Evolutionary conservation across 1,284 basidiomycete genomes (phyloP).

Genomic region (Ganoderma resinaceum): DNA sequence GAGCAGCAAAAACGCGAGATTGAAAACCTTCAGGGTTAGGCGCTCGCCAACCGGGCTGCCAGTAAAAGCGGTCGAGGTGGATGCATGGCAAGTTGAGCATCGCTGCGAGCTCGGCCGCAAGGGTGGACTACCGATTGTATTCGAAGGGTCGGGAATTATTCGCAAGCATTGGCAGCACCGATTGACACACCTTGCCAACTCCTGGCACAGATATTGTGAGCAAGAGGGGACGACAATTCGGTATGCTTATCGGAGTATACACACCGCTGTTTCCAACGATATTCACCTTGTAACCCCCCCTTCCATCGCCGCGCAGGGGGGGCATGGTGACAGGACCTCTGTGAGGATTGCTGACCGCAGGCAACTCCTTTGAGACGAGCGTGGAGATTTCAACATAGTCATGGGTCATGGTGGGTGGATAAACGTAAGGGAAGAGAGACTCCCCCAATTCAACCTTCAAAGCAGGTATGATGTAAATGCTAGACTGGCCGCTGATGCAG

Average conservation of each 20-base stretch:
- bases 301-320: constrained; percentile 55
- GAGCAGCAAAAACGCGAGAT: constrained; percentile 26
- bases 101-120: constrained; percentile 50
- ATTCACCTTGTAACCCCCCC: constrained; percentile 55
- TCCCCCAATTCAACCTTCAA: background rate
- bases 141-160: background rate
- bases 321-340: constrained; percentile 4
- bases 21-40: constrained; percentile 31
- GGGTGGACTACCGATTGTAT: constrained; percentile 50
- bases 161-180: constrained; percentile 10
- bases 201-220: constrained; percentile 6
- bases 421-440: background rate
- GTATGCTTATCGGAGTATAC: constrained; percentile 12
- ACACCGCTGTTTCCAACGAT: constrained; percentile 64
- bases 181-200: constrained; percentile 24
- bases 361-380: background rate
- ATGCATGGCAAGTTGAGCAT: constrained; percentile 46
- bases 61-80: constrained; percentile 34
- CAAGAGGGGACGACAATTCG: background rate
- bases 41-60: constrained; percentile 36
- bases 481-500: too few species aligned
- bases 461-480: too few species aligned
- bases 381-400: background rate
- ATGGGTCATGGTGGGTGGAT: background rate
- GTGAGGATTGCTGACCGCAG: background rate